Base-by-base conservation (phyloP, 2,329 filamentous ascomycete species). In the Paecilomyces sp. region DNA sequence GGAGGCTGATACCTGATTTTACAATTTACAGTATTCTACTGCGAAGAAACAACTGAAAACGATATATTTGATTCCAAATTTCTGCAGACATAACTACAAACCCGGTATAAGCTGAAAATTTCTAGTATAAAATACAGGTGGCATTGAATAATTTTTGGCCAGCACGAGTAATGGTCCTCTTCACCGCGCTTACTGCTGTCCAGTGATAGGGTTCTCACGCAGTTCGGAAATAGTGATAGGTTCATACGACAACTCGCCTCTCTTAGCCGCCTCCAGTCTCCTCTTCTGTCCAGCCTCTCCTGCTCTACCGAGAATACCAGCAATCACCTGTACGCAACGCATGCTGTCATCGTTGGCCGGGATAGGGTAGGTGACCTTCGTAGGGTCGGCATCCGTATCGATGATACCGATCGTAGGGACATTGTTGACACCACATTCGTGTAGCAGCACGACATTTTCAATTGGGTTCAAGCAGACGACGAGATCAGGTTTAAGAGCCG, bases 331-430 rank as follows among this genome's bases (percentile, higher is more conserved):
- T 56, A 92, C 84, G 64, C 88, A 88, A 62, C 94, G 88, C 66
- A 96, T 76, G 84, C 92, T 96, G 81, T 99, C 94, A 71, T 99
- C 94, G 74, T 99, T 99, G 56, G 91, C 91, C 1, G 94, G 94
- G 66, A 99, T 97, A 13, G 90, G 90, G 72, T 99, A 99, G 3
- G 94, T 97, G 56, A 97, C 92, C 85, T 90, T 93, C 0, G 91
- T 91, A 0, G 94, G 91, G 75, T 97, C 90, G 2, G 87, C 88
- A 74, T 99, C 90, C 0, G 94, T 97, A 75, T 99, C 94, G 66
- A 97, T 89, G 60, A 99, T 83, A 54, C 93, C 94, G 69, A 99
- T 94, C 0, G 94, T 97, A 0, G 94, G 94, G 60, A 99, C 90
- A 70, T 88, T 90, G 72, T 91, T 88, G 60, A 92, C 74, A 0